Conservation (phyloP, 306 rosid genomes). For the Cicer judaicum region DNA sequence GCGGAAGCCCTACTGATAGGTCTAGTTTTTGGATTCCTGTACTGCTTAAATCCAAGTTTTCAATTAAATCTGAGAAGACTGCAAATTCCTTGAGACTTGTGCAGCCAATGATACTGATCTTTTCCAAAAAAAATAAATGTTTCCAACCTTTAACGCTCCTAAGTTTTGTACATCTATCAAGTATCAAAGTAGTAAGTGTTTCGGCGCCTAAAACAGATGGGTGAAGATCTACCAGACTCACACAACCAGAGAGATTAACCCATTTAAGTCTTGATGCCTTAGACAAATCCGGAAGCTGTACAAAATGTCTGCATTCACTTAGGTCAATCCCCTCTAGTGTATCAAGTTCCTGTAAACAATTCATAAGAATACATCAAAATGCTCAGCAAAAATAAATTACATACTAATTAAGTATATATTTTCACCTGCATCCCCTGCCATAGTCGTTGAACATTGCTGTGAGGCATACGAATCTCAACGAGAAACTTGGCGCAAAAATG, state of each 20-base stretch:
- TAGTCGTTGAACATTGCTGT: conserved; percentile 26
- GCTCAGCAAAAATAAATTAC: neutral
- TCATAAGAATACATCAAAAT: neutral
- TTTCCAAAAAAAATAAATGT: conserved; percentile 12
- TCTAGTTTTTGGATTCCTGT: conserved; percentile 28
- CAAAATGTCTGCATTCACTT: neutral
- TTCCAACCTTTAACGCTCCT: conserved; percentile 1
- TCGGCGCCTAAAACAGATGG: neutral
- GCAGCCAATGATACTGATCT: conserved; percentile 20
- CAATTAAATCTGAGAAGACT: conserved; percentile 1
- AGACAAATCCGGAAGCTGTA: conserved; percentile 21
- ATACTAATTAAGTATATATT: neutral
- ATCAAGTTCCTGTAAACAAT: conserved; percentile 33
- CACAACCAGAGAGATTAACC: conserved; percentile 37
- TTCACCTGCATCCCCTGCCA: conserved; percentile 48
- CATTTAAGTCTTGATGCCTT: conserved; percentile 33
- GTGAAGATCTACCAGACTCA: conserved; percentile 18
- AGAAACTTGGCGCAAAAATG: conserved; percentile 17
- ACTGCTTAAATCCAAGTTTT: conserved; percentile 42
- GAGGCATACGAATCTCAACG: conserved; percentile 31
- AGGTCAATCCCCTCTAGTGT: conserved; percentile 30
- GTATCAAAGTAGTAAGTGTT: conserved; percentile 12
- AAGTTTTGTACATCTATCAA: neutral
- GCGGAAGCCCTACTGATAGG: conserved; percentile 25
- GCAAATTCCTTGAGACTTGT: conserved; percentile 31